Evolutionary conservation across 768 basidiomycete genomes (phyloP), one percentile per base, ranked within the genome.

Genomic region (Boletus reticuloceps): DNA sequence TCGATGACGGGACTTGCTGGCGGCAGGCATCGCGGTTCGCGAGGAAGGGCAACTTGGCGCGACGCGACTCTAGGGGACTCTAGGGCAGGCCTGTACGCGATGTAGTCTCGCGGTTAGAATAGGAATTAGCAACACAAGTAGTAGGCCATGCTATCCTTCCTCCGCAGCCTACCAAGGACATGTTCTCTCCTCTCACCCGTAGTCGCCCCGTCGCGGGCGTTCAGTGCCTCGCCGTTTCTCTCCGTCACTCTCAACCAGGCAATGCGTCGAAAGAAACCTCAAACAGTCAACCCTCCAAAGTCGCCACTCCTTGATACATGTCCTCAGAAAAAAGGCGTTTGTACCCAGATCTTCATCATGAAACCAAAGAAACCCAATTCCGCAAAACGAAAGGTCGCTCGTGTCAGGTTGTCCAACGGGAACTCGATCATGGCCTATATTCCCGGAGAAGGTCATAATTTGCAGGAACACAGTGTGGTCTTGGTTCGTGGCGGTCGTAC

Each of bases 281-380:
- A 77, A 37, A 72, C 69, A 51, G 61, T 73, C 50, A 75, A 77
- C 60, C 68, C 75, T 16, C 62, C 72, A 44, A 82, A 83, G 60
- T 86, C 95, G 0, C 97, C 97, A 0, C 82, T 95, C 11, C 82
- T 99, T 17, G 76, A 89, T 50, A 77, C 71, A 25, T 87, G 83
- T 65, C 91, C 89, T 8, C 95, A 98, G 75, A 83, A 85, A 64
- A 97, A 97, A 68, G 97, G 91, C 45, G 94, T 99, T 56, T 91
- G 91, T 70, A 83, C 88, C 39, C 84, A 86, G 59, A 79, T 93
- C 39, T 83, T 86, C 62, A 91, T 85, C 50, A 83, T 82, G 60
- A 91, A 86, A 64, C 97, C 97, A 22, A 97, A 94, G 79, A 99
- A 99, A 69, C 97, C 97, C 59, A 99, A 99, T 73, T 98, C 96